Percentiles rank a stretch among this genome's conserved stretches.
Conservation (phyloP, 768 basidiomycete species). For the Hericium rajendrae region DNA sequence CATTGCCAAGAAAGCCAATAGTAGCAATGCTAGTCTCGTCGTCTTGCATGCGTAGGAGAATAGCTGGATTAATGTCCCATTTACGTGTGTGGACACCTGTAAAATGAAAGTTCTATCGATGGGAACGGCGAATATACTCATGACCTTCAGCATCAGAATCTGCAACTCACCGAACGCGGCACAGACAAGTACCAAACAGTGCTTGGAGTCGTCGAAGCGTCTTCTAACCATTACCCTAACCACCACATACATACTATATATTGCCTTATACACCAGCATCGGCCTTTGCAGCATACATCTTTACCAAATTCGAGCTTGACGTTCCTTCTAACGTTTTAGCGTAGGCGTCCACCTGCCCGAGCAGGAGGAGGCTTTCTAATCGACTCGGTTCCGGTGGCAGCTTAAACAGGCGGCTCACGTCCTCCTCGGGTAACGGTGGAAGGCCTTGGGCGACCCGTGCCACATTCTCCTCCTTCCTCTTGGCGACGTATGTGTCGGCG, state of each 20-base stretch:
- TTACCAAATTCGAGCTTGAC: slow-evolving; percentile 55
- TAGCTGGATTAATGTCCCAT: no score
- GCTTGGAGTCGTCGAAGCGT: no score
- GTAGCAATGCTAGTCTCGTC: no score
- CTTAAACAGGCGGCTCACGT: slow-evolving; percentile 76
- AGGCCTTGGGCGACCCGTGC: slow-evolving; percentile 73
- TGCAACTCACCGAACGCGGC: no score
- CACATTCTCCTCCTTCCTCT: slow-evolving; percentile 84
- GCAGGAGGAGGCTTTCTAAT: slow-evolving; percentile 74
- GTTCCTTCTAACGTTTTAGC: slow-evolving; percentile 66
- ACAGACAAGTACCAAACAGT: no score
- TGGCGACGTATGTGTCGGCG: slow-evolving; percentile 71
- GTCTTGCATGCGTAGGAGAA: no score
- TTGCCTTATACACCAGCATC: slow-evolving; percentile 15
- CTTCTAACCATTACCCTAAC: no score
- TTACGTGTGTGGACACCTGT: no score
- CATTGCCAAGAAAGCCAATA: no score
- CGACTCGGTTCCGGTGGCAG: slow-evolving; percentile 84
- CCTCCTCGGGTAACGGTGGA: slow-evolving; percentile 80
- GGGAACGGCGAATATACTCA: no score
- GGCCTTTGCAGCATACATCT: slow-evolving; percentile 68
- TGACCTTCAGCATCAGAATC: no score
- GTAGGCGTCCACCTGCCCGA: slow-evolving; percentile 83
- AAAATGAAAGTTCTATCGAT: no score
- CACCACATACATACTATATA: background rate